Evolutionary conservation across 2,329 filamentous ascomycete genomes (phyloP).

Genomic region (Tothia fuscella): DNA sequence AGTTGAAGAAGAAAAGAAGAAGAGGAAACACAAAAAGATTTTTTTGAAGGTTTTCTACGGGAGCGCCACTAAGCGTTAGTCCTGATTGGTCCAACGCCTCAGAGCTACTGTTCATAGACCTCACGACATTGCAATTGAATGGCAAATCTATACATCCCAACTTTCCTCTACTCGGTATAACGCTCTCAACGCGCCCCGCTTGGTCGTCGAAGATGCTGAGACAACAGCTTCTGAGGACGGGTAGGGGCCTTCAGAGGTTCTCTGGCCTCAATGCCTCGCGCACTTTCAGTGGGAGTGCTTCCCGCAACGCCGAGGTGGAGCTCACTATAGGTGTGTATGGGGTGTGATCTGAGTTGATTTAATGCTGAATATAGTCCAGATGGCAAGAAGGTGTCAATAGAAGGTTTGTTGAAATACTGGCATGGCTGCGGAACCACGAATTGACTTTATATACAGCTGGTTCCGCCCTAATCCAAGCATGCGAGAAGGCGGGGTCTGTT

Average conservation of each 20-base stretch:
- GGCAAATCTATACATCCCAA: background rate
- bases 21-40: background rate
- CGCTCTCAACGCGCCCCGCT: slow-evolving; percentile 12
- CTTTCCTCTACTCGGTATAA: background rate
- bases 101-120: slow-evolving; percentile 8
- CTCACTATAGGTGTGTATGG: slow-evolving; percentile 72
- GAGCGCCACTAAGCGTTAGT: background rate
- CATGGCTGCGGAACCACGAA: slow-evolving; percentile 14
- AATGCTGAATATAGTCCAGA: slow-evolving; percentile 44
- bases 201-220: slow-evolving; percentile 42
- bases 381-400: slow-evolving; percentile 95
- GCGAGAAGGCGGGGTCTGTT: slow-evolving; percentile 89
- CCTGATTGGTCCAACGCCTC: slow-evolving; percentile 7
- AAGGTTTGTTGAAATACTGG: slow-evolving; percentile 50
- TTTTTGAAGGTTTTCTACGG: background rate
- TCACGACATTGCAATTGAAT: slow-evolving; percentile 6
- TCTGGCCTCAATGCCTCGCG: slow-evolving; percentile 50
- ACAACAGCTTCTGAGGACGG: slow-evolving; percentile 51
- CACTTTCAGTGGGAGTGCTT: slow-evolving; percentile 69
- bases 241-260: slow-evolving; percentile 43
- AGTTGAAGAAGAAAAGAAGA: slow-evolving; percentile 34
- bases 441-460: slow-evolving; percentile 52
- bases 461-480: slow-evolving; percentile 95
- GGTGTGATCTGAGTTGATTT: slow-evolving; percentile 13
- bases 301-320: slow-evolving; percentile 83